These are phyloP conservation scores for Ottelia alismoides DNA, from an alignment of 106 monocot species.

Conservation along the genomic window DNA sequence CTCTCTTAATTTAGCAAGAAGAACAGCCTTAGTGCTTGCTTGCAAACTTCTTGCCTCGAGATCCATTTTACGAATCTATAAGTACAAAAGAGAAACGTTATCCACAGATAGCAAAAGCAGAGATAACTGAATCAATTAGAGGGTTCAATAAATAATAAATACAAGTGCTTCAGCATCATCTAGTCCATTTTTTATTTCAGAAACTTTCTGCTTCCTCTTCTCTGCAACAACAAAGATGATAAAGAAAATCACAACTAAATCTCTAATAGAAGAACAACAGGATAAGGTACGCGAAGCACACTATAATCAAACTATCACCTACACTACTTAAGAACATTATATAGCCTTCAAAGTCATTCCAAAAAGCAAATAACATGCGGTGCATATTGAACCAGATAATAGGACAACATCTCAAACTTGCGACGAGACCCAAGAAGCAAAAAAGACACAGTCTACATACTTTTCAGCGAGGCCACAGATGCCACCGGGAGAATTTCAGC, in stretches of 20 bases:
- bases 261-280: neutral
- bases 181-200: constrained; percentile 12
- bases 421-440: too few species aligned
- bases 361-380: too few species aligned
- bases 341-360: too few species aligned
- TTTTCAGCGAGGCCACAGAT: too few species aligned
- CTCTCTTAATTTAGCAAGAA: constrained; percentile 72
- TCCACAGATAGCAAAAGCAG: neutral
- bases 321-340: too few species aligned
- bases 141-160: neutral
- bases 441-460: too few species aligned
- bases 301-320: too few species aligned
- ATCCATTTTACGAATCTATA: constrained; percentile 86
- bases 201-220: constrained; percentile 16
- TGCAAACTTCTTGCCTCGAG: constrained; percentile 78
- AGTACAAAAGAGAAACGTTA: constrained; percentile 2
- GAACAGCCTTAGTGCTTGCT: constrained; percentile 43
- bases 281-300: too few species aligned
- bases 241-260: neutral
- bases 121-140: neutral
- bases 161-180: constrained; percentile 16
- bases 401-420: neutral
- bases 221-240: constrained; percentile 2
- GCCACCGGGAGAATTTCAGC: too few species aligned
- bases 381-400: neutral